Conservation (phyloP, 1,284 basidiomycete genomes). For the Trametes polyzona region DNA sequence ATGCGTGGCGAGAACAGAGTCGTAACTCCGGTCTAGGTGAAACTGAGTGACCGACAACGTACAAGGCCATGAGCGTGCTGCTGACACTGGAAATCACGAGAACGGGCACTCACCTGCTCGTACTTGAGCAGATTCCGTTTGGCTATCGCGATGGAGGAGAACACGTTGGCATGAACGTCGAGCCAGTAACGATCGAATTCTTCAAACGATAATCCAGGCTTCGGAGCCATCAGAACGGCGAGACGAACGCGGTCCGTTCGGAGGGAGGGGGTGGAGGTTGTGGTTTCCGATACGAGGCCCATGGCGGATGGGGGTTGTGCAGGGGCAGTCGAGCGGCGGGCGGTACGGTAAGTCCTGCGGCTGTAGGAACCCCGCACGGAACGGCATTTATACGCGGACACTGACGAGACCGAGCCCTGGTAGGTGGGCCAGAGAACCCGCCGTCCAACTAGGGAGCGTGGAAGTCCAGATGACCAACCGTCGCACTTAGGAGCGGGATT, state of each 20-base stretch:
- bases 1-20: constrained; percentile 10
- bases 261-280: constrained; percentile 6
- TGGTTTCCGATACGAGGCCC: neutral
- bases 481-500: neutral
- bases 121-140: constrained; percentile 30
- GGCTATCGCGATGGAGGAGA: constrained; percentile 27
- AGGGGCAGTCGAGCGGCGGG: neutral
- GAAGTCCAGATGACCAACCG: neutral
- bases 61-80: neutral
- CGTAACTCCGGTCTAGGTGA: constrained; percentile 24
- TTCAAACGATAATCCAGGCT: constrained; percentile 26
- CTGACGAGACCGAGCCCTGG: neutral
- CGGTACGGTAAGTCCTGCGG: neutral
- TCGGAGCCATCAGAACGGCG: constrained; percentile 27
- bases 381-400: neutral
- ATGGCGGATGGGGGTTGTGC: neutral
- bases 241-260: constrained; percentile 25
- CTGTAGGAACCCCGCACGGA: neutral
- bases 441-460: neutral
- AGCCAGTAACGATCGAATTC: constrained; percentile 32
- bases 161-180: constrained; percentile 24
- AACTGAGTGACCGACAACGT: too few relatives aligned
- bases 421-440: neutral
- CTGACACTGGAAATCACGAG: neutral
- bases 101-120: constrained; percentile 24